Conservation (phyloP, 2,329 filamentous ascomycete species). For the Fusarium musae region DNA sequence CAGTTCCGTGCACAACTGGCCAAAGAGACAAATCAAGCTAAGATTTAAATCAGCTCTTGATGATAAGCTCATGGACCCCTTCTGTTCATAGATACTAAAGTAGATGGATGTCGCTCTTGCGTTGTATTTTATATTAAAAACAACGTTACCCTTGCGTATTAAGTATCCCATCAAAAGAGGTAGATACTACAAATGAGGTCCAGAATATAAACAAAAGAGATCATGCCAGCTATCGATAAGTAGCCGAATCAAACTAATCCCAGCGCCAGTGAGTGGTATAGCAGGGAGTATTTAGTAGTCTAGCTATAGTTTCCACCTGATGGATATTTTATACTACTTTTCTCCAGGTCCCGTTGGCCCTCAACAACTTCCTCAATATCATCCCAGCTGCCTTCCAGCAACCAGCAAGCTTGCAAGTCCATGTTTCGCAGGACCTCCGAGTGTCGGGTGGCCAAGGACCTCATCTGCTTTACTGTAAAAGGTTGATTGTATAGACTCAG, state of each 20-base stretch:
- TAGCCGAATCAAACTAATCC: too few relatives aligned
- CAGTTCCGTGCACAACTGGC: background rate
- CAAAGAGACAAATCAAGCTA: background rate
- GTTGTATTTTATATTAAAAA: too few relatives aligned
- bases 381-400: background rate
- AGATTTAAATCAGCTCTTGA: background rate
- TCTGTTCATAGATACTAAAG: too few relatives aligned
- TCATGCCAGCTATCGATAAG: too few relatives aligned
- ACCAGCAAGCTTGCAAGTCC: background rate
- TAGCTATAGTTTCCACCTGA: background rate
- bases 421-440: background rate
- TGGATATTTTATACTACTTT: background rate
- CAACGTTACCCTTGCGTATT: too few relatives aligned
- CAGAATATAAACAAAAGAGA: too few relatives aligned
- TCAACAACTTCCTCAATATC: background rate
- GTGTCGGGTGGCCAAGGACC: background rate
- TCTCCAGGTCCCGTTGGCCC: background rate
- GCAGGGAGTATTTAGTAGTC: too few relatives aligned
- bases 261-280: too few relatives aligned
- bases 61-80: too few relatives aligned
- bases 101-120: too few relatives aligned
- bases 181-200: too few relatives aligned
- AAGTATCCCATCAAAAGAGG: too few relatives aligned
- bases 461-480: background rate
- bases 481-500: background rate